Base-by-base conservation (phyloP, 140 eudicot genomes). In the Erigeron philadelphicus region DNA sequence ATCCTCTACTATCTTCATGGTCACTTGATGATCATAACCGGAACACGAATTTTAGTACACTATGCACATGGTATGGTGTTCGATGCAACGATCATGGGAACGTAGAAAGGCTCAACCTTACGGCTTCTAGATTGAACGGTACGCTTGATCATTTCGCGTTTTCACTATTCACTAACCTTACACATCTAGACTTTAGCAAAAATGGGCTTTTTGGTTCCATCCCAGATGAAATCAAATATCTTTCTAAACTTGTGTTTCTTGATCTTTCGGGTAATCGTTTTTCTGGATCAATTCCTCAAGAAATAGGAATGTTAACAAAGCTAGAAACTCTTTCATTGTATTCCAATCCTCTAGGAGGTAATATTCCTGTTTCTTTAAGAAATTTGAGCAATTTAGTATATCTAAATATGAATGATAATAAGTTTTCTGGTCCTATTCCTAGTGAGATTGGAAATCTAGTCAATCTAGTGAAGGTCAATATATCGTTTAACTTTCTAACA, bases 31-130 rank as follows among this genome's bases (percentile, higher is more conserved):
- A 57, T 52, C 10, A 15, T 64, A 54, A 67, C 21, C 66, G 21
- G 31, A 75, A 62, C 79, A 71, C 75, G 2, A 42, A 17, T 21
- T 0, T 53, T 11, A 19, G 48, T 16, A 0, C 60, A 50, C 80
- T 80, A 53, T 80, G 88, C 81, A 66, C 64, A 5, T 83, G 85
- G 85, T 74, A 8, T 17, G 88, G 88, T 5, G 76, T 83, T 62
- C 69, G 44, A 17, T 83, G 88, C 72, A 45, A 80, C 44, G 16
- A 55, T 52, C 48, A 11, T 16, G 75, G 68, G 9, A 50, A 72
- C 44, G 74, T 80, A 45, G 13, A 5, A 17, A 4, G 55, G 11
- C 66, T 83, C 65, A 67, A 76, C 54, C 71, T 83, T 48, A 54
- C 82, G 0, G 9, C 8, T 9, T 73, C 82, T 0, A 40, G 75